These are phyloP conservation scores for Microdochium nivale DNA, from an alignment of 2,329 filamentous ascomycete species.

Conservation along the genomic window DNA sequence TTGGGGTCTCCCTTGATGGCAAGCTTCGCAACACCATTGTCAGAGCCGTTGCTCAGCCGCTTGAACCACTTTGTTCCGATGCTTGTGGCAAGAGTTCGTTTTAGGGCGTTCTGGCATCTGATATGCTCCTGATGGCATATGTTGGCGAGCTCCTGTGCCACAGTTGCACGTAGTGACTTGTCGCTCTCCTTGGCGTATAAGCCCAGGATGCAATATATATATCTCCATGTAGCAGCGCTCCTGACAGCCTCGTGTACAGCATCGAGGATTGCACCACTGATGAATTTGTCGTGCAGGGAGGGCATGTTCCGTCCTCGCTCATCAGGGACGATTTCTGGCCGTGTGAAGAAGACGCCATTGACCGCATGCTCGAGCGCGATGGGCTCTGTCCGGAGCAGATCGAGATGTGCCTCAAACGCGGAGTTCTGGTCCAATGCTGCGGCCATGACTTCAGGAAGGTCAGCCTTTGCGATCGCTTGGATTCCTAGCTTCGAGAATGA, in stretches of 20 bases:
- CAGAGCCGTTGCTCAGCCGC: constrained; percentile 23
- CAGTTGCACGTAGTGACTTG: constrained; percentile 20
- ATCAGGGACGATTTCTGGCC: constrained; percentile 32
- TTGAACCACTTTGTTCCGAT: constrained; percentile 32
- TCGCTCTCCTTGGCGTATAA: constrained; percentile 16
- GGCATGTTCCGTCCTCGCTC: constrained; percentile 31
- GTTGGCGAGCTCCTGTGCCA: constrained; percentile 38
- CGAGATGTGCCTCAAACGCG: constrained; percentile 23
- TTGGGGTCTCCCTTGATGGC: constrained; percentile 31
- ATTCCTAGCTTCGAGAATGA: constrained; percentile 25
- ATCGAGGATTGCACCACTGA: constrained; percentile 33
- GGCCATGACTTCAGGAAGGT: constrained; percentile 20
- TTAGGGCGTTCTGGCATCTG: constrained; percentile 27
- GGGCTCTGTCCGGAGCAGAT: constrained; percentile 22
- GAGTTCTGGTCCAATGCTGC: constrained; percentile 23
- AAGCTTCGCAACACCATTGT: constrained; percentile 27
- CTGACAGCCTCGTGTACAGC: constrained; percentile 25
- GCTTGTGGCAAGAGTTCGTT: constrained; percentile 26
- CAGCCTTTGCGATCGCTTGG: constrained; percentile 15
- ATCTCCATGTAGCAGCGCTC: constrained; percentile 28
- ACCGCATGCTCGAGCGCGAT: constrained; percentile 22
- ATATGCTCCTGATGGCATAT: constrained; percentile 33
- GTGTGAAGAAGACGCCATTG: constrained; percentile 27
- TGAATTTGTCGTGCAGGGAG: constrained; percentile 28
- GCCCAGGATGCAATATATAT: constrained; percentile 26